These are phyloP conservation scores for Scytalidium sp. DNA, from an alignment of 2,329 filamentous ascomycete species.

Conservation along the genomic window DNA sequence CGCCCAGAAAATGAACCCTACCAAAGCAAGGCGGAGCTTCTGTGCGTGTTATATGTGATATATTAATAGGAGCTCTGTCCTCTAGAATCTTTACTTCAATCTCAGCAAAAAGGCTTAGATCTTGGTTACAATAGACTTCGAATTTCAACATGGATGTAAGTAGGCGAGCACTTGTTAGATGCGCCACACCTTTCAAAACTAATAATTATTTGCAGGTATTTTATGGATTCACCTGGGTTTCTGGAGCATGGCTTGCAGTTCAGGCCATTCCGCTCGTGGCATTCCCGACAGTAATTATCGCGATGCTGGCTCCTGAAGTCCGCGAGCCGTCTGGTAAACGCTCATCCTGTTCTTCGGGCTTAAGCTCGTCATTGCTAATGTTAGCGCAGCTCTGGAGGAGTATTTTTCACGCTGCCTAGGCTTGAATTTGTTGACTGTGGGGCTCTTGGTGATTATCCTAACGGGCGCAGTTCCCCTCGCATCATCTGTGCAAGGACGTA, in stretches of 20 bases:
- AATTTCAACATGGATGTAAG: constrained; percentile 14
- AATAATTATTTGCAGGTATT: constrained; percentile 36
- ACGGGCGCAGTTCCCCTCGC: constrained; percentile 61
- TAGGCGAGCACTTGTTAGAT: background rate
- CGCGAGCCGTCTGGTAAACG: constrained; percentile 49
- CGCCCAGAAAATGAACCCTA: too few species aligned
- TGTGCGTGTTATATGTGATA: background rate
- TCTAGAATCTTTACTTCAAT: background rate
- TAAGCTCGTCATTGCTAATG: constrained; percentile 11
- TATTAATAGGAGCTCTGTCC: background rate
- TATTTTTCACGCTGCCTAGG: constrained; percentile 63
- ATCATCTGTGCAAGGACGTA: constrained; percentile 31
- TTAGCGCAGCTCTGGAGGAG: constrained; percentile 50
- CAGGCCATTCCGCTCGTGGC: constrained; percentile 50
- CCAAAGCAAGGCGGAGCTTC: background rate
- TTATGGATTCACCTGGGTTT: constrained; percentile 48
- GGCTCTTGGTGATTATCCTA: constrained; percentile 55
- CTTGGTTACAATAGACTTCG: background rate
- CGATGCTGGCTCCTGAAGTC: constrained; percentile 55
- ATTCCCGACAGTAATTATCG: constrained; percentile 58
- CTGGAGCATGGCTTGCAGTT: constrained; percentile 44
- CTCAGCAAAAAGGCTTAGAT: background rate
- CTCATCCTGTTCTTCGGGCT: background rate
- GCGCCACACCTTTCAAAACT: background rate
- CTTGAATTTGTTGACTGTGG: constrained; percentile 54